A percentile compares a stretch with the other conserved stretches of the same genome.
These are phyloP conservation scores for Coelastrella sp. DNA, from an alignment of 139 green algal genomes.

Conservation along the genomic window DNA sequence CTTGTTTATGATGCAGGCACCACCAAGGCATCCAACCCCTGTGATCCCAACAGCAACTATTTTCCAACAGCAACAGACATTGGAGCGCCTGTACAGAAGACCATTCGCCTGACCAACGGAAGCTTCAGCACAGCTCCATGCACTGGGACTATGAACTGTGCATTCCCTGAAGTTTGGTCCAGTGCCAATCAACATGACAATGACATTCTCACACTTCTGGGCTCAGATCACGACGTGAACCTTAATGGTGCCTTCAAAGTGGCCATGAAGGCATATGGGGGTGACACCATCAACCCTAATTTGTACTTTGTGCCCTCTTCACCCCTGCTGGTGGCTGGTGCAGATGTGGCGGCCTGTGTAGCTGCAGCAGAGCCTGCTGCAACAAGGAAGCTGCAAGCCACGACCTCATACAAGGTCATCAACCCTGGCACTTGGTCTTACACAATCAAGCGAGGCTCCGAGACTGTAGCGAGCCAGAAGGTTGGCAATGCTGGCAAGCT, in stretches of 20 bases:
- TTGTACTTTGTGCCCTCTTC: not conserved
- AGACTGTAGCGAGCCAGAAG: not conserved
- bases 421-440: not conserved
- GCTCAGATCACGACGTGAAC: not conserved
- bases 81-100: not conserved
- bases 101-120: not conserved
- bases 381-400: not conserved
- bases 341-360: not conserved
- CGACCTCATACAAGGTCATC: not conserved
- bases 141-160: not conserved
- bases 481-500: not conserved
- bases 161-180: not conserved
- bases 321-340: not conserved
- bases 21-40: not conserved
- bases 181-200: not conserved
- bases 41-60: not conserved
- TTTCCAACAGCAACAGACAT: not conserved
- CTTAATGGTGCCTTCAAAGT: not conserved
- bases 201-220: not conserved
- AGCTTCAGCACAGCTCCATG: not conserved
- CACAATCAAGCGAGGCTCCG: not conserved
- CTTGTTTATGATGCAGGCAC: not conserved
- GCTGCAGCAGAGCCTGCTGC: no score
- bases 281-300: not conserved
- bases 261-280: not conserved